Conservation (phyloP, 371 early-diverging fungal species). For the Dichotomocladium elegans region DNA sequence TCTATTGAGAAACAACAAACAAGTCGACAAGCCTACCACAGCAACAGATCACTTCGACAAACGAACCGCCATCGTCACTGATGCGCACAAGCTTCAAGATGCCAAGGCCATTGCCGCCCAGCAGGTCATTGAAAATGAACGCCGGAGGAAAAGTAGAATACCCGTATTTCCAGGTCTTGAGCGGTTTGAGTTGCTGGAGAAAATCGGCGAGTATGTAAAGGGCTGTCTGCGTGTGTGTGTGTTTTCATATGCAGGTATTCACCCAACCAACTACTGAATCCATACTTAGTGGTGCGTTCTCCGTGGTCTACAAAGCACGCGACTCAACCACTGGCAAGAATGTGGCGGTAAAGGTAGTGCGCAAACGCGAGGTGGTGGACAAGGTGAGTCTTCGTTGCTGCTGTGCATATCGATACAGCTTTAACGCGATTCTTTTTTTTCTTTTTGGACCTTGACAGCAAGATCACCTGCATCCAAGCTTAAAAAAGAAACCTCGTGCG, state of each 20-base stretch:
- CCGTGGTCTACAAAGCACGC: constrained; percentile 73
- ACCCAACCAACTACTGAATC: not conserved
- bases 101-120: constrained; percentile 14
- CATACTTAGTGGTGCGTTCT: constrained; percentile 74
- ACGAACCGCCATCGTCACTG: not conserved
- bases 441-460: not conserved
- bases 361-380: constrained; percentile 57
- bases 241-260: not conserved
- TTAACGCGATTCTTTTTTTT: constrained; percentile 11
- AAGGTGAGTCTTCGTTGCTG: constrained; percentile 34
- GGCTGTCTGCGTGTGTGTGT: not conserved
- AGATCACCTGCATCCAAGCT: constrained; percentile 7
- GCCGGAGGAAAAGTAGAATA: constrained; percentile 28
- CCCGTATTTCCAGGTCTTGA: constrained; percentile 58
- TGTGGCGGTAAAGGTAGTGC: constrained; percentile 83
- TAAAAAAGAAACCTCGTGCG: constrained; percentile 9
- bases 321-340: constrained; percentile 50
- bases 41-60: not conserved
- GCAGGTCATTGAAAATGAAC: constrained; percentile 31
- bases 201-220: constrained; percentile 67
- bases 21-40: not conserved
- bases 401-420: not conserved
- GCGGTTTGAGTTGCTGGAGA: constrained; percentile 53
- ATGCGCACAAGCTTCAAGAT: constrained; percentile 1
- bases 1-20: constrained; percentile 10